Base-by-base conservation (phyloP, 768 basidiomycete species). In the Psilocybe cyanescens region DNA sequence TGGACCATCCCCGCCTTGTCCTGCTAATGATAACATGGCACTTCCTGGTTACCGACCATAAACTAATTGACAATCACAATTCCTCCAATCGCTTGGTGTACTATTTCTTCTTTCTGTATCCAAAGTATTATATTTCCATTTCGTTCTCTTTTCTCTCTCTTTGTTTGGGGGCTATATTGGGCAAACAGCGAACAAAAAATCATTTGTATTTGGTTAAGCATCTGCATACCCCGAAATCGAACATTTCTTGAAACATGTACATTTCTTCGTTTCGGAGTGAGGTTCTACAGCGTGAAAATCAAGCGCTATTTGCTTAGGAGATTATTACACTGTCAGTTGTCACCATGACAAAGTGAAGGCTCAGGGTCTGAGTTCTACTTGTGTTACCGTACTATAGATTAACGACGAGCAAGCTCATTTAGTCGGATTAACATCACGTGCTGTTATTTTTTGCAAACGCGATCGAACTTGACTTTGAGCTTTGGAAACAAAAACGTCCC, bases 21-120 rank as follows among this genome's bases (percentile, higher is more conserved):
- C 58, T 33, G 49, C 58, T 31, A 66, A 51, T 31, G 66, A 70
- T 52, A 65, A 55, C 49, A 55, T 64, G 53, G 39, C 59, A 30
- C 65, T 67, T 29, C 70, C 73, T 33, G 68, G 64, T 45, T 74
- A 74, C 67, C 66, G 64, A 28, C 72, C 72, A 57, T 74, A 68
- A 57, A 51, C 30, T n/a, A 19, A 48, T n/a, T n/a, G 4, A 24
- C 53, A 24, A 37, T 31, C 41, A 51, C 52, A 24, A 14, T 48
- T 37, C 29, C 41, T 59, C 45, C 33, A 16, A 41, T 46, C 12
- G 50, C 51, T 52, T 54, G 35, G 28, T 28, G 41, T 44, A 44
- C 41, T 44, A 44, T 12, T n/a, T 39, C 8, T 14, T 28, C 19
- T 52, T 33, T 47, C 24, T 33, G n/a, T 28, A 53, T 46, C 16